phyloP scores from a whole-genome alignment of 1,284 basidiomycete species.

The Erythrobasidium hasegawianum region DNA sequence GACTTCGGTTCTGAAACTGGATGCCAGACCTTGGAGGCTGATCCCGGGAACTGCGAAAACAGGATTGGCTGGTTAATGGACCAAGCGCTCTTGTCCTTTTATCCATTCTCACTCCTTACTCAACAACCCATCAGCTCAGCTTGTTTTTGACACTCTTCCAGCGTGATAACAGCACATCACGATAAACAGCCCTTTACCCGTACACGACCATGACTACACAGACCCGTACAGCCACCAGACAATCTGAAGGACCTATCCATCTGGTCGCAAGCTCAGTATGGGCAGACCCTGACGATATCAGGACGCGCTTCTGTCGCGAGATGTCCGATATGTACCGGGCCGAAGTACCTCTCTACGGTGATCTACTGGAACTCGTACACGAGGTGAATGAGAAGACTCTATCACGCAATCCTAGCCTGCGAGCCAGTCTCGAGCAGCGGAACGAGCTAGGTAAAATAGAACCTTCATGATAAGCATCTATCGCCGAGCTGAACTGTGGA shows the following conservation, averaged over 20 bases:
- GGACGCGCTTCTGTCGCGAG: conserved; percentile 48
- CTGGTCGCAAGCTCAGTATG: conserved; percentile 9
- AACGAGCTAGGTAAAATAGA: conserved; percentile 18
- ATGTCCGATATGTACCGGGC: conserved; percentile 50
- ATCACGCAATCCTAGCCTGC: conserved; percentile 4
- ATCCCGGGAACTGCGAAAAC: no score
- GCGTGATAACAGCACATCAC: background rate
- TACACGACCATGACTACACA: no score
- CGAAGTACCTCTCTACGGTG: conserved; percentile 53
- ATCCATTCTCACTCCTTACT: no score
- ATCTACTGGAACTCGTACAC: conserved; percentile 50
- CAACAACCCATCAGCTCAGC: no score
- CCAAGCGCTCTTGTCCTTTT: no score
- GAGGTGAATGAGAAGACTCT: conserved; percentile 47
- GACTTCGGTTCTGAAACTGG: no score
- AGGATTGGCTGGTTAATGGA: no score
- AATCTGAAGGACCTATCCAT: background rate
- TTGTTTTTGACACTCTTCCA: background rate
- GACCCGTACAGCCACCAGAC: no score
- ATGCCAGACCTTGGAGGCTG: no score
- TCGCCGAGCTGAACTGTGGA: conserved; percentile 10
- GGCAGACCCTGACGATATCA: conserved; percentile 46
- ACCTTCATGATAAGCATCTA: conserved; percentile 1
- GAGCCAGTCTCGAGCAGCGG: conserved; percentile 15
- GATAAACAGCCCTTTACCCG: no score